A percentile compares a stretch with the other conserved stretches of the same genome.
Conservation (phyloP, 345 rosid species). For the Sisymbrium irio region DNA sequence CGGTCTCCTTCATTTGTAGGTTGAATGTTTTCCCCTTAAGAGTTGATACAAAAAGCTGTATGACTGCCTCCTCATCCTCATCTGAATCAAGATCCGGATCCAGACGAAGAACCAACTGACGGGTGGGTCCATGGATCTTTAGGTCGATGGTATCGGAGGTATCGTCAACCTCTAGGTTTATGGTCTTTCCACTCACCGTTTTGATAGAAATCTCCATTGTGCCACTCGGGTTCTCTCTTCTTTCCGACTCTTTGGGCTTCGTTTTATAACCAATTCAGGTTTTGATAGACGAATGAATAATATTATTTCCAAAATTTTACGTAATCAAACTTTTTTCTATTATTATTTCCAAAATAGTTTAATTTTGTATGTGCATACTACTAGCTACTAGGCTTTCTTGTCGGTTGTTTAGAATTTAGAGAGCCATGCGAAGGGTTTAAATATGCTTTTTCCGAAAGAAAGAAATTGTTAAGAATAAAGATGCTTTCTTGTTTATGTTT, state of each 20-base stretch:
- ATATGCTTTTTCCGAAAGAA: neutral
- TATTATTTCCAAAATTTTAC: neutral
- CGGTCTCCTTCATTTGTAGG: neutral
- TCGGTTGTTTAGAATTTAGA: neutral
- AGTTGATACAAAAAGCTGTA: neutral
- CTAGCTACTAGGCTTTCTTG: neutral
- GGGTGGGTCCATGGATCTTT: constrained; percentile 4
- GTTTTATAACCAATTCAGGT: neutral
- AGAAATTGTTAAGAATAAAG: neutral
- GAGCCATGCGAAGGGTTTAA: neutral
- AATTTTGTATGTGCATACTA: neutral
- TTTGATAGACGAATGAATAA: neutral
- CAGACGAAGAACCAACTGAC: neutral
- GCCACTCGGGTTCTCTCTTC: neutral
- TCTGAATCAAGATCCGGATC: neutral
- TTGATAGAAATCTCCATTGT: constrained; percentile 5
- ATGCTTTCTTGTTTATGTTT: neutral
- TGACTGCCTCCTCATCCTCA: neutral
- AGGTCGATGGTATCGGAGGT: constrained; percentile 4
- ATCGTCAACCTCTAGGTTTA: constrained; percentile 14
- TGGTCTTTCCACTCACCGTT: neutral
- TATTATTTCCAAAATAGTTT: neutral
- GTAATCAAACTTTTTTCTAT: neutral
- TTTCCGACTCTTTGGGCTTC: neutral
- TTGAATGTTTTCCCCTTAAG: neutral